Percentiles rank a stretch among this genome's conserved stretches.
Conservation (phyloP, 352 stramenopile genomes). For the Phytophthora melonis region DNA sequence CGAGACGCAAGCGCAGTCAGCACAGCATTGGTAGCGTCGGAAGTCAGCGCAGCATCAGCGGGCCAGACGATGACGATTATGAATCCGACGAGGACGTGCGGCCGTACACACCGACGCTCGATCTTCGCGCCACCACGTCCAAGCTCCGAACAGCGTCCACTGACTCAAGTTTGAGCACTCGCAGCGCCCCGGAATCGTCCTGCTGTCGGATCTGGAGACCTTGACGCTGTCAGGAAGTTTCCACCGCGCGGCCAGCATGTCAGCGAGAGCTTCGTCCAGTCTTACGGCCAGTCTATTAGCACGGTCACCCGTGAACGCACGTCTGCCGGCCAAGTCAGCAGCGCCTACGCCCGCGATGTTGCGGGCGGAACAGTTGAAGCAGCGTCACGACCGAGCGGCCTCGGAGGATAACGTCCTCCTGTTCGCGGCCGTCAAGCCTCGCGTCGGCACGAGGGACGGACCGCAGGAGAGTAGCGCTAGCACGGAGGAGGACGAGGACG, state of each 20-base stretch:
- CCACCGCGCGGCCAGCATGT: slow-evolving; percentile 38
- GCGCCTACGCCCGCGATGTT: slow-evolving; percentile 21
- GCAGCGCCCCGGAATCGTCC: slow-evolving; percentile 58
- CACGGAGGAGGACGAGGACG: slow-evolving; percentile 53
- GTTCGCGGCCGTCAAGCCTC: slow-evolving; percentile 22
- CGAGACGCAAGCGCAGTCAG: slow-evolving; percentile 34
- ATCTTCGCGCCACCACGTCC: slow-evolving; percentile 32
- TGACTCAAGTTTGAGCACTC: slow-evolving; percentile 46
- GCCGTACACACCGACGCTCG: slow-evolving; percentile 20
- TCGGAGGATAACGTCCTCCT: slow-evolving; percentile 67
- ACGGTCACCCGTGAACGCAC: slow-evolving; percentile 21
- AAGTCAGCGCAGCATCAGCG: slow-evolving; percentile 33
- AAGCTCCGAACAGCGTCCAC: slow-evolving; percentile 61
- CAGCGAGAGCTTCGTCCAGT: slow-evolving; percentile 30
- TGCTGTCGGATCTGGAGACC: slow-evolving; percentile 73
- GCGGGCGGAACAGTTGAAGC: slow-evolving; percentile 25
- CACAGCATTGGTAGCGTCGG: slow-evolving; percentile 33
- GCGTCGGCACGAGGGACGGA: slow-evolving; percentile 20
- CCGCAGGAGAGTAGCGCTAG: slow-evolving; percentile 42
- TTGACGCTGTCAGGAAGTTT: slow-evolving; percentile 72
- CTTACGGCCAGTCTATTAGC: slow-evolving; percentile 21
- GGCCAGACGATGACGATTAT: slow-evolving; percentile 35
- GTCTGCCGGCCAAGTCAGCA: slow-evolving; percentile 26
- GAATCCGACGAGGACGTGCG: slow-evolving; percentile 32
- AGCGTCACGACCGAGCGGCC: slow-evolving; percentile 56